A percentile compares a stretch with the other conserved stretches of the same genome.
phyloP scores from a whole-genome alignment of 805 yeast genomes.

The Myxozyma monticola region DNA sequence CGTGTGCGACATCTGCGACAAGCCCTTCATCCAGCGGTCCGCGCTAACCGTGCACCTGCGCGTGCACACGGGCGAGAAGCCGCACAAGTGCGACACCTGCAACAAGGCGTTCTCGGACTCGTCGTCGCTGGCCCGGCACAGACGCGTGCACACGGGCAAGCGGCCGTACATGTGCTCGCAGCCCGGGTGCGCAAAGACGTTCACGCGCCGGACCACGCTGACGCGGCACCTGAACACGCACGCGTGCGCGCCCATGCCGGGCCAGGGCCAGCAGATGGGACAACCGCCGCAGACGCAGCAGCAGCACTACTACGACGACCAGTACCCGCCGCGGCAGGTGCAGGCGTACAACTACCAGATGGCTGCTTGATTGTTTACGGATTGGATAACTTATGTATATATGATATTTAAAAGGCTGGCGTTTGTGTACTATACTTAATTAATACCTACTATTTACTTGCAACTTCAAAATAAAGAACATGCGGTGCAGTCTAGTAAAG shows the following conservation, averaged over 20 bases:
- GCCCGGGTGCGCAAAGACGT: constrained; percentile 60
- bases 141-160: constrained; percentile 57
- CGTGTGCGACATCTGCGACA: constrained; percentile 58
- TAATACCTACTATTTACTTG: too few relatives aligned
- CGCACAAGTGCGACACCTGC: constrained; percentile 54
- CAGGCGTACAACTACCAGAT: too few relatives aligned
- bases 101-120: constrained; percentile 31
- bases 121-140: constrained; percentile 71
- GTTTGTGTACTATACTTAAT: too few relatives aligned
- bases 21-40: constrained; percentile 79
- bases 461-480: too few relatives aligned
- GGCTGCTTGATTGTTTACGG: too few relatives aligned
- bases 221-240: constrained; percentile 71
- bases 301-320: too few relatives aligned
- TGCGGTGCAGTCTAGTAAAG: too few relatives aligned
- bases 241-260: constrained; percentile 19
- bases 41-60: constrained; percentile 77
- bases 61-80: constrained; percentile 81
- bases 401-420: background rate
- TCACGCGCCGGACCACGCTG: constrained; percentile 74
- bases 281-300: constrained; percentile 12
- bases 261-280: constrained; percentile 6
- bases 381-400: background rate
- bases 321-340: too few relatives aligned
- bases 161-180: constrained; percentile 56